Base-by-base conservation (phyloP, 2,329 filamentous ascomycete genomes). In the Penicillium frequentans region DNA sequence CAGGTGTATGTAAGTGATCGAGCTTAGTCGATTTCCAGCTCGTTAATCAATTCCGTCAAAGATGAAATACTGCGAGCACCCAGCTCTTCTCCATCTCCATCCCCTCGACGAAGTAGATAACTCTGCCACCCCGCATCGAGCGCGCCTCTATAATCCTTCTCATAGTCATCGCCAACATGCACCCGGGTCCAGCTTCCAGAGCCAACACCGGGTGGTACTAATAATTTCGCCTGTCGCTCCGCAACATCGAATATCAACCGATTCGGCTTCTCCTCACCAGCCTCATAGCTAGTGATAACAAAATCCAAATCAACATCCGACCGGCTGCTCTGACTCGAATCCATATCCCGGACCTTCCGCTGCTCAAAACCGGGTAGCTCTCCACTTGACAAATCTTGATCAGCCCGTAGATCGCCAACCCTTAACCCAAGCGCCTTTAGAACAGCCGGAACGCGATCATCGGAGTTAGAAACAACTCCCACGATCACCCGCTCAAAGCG, bases 391-490 rank as follows among this genome's bases (percentile, higher is more conserved):
- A 62, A 39, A 29, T 68, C 73, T 52, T 68, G 66, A 50, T 73
- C 69, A 16, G 68, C 72, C 47, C 72, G 67, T 11, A 66, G 60
- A 54, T 65, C 63, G 4, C 76, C 75, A 35, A 79, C 71, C 3
- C 56, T 59, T 10, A 79, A 44, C 0, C 75, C 76, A 51, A 80
- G 55, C 2, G 73, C 72, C 52, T 69, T 70, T 33, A 80, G 58
- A 8, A 80, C 73, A 11, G 60, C 65, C 3, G 72, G 68, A 21
- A 79, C 70, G 2, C 78, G 70, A 55, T 79, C 77, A 63, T 80
- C 78, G 11, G 78, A 79, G 57, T 80, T 80, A 4, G 78, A 79
- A 43, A 80, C 57, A 6, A 80, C 70, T 0, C 78, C 78, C 1
- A 79, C 62, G 23, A 77, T 33, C 3, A 79, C 58, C 7, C 68